Evolutionary conservation across 2,329 filamentous ascomycete genomes (phyloP).

Genomic region (Lachnellula willkommii): DNA sequence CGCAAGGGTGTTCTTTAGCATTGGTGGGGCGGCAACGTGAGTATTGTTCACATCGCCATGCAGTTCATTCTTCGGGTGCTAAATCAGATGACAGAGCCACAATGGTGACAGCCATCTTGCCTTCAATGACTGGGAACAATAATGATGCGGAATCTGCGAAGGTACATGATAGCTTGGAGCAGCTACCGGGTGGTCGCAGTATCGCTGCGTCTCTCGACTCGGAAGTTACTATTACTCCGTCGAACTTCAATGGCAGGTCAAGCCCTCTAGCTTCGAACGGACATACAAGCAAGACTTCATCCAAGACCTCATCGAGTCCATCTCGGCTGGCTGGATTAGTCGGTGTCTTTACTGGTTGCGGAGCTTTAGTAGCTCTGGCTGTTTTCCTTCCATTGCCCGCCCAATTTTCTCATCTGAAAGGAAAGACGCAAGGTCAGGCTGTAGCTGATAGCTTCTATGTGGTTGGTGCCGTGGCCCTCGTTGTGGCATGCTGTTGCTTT

Average conservation of each 20-base stretch:
- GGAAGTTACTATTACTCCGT: slow-evolving; percentile 69
- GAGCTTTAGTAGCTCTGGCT: slow-evolving; percentile 75
- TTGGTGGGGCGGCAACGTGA: slow-evolving; percentile 84
- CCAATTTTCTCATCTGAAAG: slow-evolving; percentile 64
- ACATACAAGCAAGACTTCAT: slow-evolving; percentile 11
- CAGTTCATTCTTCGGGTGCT: slow-evolving; percentile 8
- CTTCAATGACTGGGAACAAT: slow-evolving; percentile 54
- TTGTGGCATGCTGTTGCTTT: slow-evolving; percentile 70
- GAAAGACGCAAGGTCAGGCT: slow-evolving; percentile 67
- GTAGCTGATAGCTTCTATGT: slow-evolving; percentile 84
- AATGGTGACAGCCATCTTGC: slow-evolving; percentile 95
- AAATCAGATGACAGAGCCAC: slow-evolving; percentile 52
- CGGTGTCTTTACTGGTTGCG: slow-evolving; percentile 86
- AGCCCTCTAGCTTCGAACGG: slow-evolving; percentile 1
- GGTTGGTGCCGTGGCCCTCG: slow-evolving; percentile 66
- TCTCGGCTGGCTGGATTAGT: slow-evolving; percentile 77
- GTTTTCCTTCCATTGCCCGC: slow-evolving; percentile 86
- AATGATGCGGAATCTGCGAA: slow-evolving; percentile 23
- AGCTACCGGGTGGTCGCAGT: slow-evolving; percentile 40
- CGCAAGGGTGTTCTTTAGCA: slow-evolving; percentile 78
- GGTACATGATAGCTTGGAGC: slow-evolving; percentile 3
- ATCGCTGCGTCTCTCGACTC: slow-evolving; percentile 65
- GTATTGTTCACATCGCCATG: slow-evolving; percentile 24
- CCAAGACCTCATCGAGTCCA: slow-evolving; percentile 40
- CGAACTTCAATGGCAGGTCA: slow-evolving; percentile 37